Conservation (phyloP, 2,329 filamentous ascomycete genomes). For the Lecanicillium sp. region DNA sequence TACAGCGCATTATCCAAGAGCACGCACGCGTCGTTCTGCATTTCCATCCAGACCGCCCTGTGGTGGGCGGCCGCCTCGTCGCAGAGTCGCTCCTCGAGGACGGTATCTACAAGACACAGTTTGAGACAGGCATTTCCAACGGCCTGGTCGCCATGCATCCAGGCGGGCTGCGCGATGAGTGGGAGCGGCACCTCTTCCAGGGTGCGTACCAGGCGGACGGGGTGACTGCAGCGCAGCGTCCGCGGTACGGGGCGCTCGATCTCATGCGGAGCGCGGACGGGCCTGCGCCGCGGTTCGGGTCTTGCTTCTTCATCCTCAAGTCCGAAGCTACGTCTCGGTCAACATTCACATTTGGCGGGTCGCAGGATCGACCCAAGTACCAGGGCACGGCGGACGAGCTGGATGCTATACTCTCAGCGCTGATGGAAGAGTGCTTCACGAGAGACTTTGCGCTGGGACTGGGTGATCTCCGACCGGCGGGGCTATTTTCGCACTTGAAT, state of each 20-base stretch:
- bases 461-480: slow-evolving; percentile 10
- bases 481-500: neutral
- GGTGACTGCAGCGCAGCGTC: slow-evolving; percentile 9
- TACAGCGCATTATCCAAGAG: neutral
- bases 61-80: slow-evolving; percentile 13
- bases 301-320: slow-evolving; percentile 18
- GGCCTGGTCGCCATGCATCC: slow-evolving; percentile 15
- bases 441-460: slow-evolving; percentile 17
- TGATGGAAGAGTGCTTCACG: slow-evolving; percentile 19
- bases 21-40: slow-evolving; percentile 17
- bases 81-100: slow-evolving; percentile 13
- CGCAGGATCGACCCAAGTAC: slow-evolving; percentile 15
- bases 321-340: slow-evolving; percentile 12
- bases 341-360: slow-evolving; percentile 19
- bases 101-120: slow-evolving; percentile 17
- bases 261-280: slow-evolving; percentile 17
- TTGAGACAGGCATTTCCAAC: slow-evolving; percentile 20
- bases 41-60: slow-evolving; percentile 20
- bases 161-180: slow-evolving; percentile 16
- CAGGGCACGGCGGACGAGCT: slow-evolving; percentile 16
- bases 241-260: slow-evolving; percentile 19
- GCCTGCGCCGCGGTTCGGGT: slow-evolving; percentile 18
- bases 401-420: slow-evolving; percentile 16
- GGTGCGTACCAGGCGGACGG: slow-evolving; percentile 1
- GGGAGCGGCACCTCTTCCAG: slow-evolving; percentile 5